phyloP scores from a whole-genome alignment of 2,329 filamentous ascomycete species.

The Xylariaceae sp. region DNA sequence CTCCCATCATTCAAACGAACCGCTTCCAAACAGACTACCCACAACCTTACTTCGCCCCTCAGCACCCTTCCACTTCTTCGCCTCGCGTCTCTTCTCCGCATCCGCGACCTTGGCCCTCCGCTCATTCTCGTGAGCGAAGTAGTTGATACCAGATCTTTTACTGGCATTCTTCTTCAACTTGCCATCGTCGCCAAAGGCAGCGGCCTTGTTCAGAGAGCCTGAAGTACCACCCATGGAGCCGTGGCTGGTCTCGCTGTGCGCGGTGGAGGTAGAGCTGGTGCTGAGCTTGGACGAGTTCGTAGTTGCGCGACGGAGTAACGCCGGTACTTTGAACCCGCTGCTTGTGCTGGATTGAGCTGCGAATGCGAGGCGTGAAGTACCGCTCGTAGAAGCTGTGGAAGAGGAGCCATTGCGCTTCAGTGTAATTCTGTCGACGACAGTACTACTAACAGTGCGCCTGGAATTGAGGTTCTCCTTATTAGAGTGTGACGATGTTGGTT shows the following conservation, averaged over 20 bases:
- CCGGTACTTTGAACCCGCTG: constrained; percentile 60
- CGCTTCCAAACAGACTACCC: constrained; percentile 53
- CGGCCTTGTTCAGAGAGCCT: constrained; percentile 8
- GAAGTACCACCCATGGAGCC: constrained; percentile 5
- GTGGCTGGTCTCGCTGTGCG: constrained; percentile 3
- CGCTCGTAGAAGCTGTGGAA: constrained; percentile 19
- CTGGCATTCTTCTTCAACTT: constrained; percentile 57
- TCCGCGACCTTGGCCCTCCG: constrained; percentile 50
- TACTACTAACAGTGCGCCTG: constrained; percentile 29
- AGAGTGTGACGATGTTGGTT: constrained; percentile 21
- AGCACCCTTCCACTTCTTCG: constrained; percentile 52
- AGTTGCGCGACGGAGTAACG: constrained; percentile 67
- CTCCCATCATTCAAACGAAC: constrained; percentile 45
- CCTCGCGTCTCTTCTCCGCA: constrained; percentile 53
- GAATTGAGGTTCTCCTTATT: constrained; percentile 48
- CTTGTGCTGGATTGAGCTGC: constrained; percentile 38
- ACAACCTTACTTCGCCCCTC: constrained; percentile 53
- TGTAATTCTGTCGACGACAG: constrained; percentile 67
- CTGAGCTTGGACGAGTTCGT: constrained; percentile 50
- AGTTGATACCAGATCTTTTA: constrained; percentile 56
- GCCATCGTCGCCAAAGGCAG: constrained; percentile 43
- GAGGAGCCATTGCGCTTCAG: constrained; percentile 50
- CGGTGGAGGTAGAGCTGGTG: constrained; percentile 28
- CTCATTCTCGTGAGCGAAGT: constrained; percentile 56
- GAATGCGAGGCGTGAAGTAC: constrained; percentile 51